Base-by-base conservation (phyloP, 257 asterid species). In the Eustoma russellianum region DNA sequence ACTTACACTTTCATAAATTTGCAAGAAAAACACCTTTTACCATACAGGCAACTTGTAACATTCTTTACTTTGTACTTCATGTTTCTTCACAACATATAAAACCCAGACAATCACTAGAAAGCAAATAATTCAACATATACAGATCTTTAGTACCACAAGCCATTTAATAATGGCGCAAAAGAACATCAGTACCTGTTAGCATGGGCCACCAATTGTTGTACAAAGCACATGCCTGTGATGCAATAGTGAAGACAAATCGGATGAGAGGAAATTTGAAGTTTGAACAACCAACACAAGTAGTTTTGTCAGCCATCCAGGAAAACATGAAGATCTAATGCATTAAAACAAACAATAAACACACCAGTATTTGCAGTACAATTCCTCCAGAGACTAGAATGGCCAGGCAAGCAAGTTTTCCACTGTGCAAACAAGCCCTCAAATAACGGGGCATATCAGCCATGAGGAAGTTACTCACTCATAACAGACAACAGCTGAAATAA, bases 151-250 rank as follows among this genome's bases (percentile, higher is more conserved):
- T n/a, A n/a, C n/a, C 28, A 51, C 16, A 38, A 38, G 9, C 28
- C 43, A 18, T 49, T 7, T 13, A 9, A 53, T 30, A 24, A 40
- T 24, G n/a, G 18, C 18, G 40, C 55, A 7, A 5, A 33, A 17
- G 6, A 57, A 8, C 30, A 15, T 35, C 15, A 15, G 17, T 53
- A 89, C 97, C 95, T 79, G 97, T 76, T 70, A 90, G 71, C 97
- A 90, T 90, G 33, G 97, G 95, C 97, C 97, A 86, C 97, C 97
- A 90, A 67, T 90, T 86, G 65, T 81, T 69, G 76, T 83, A 90
- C 44, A 90, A 60, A 65, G 93, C 93, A 28, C 97, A 90, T n/a
- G 97, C 91, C 97, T 90, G 82, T 11, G 43, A 38, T 38, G 12
- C 50, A 68, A 74, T 46, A 69, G 66, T 48, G 48, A 59, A 54